phyloP scores from a whole-genome alignment of 345 rosid genomes.

The Salix suchowensis region DNA sequence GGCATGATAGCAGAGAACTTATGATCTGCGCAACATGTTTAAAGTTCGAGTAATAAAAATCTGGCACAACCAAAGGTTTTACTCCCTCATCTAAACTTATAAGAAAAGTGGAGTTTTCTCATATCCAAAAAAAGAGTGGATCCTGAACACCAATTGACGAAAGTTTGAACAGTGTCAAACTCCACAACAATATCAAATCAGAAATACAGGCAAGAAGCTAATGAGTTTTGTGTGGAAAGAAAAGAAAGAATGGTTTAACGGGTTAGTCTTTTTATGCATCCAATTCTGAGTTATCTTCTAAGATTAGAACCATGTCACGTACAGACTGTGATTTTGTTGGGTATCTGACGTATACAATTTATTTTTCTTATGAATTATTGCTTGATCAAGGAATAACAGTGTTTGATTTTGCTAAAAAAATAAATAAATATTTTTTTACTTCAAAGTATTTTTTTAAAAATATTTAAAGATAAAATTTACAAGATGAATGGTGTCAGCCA shows the following conservation, averaged over 20 bases:
- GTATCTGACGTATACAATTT: neutral
- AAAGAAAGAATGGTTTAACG: neutral
- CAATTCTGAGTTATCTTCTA: neutral
- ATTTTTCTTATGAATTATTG: neutral
- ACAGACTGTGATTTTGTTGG: neutral
- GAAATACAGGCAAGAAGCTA: neutral
- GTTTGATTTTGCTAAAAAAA: too few relatives aligned
- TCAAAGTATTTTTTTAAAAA: too few relatives aligned
- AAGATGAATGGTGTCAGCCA: conserved; percentile 80
- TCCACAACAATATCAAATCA: neutral
- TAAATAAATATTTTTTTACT: too few relatives aligned
- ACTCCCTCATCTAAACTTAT: too few relatives aligned
- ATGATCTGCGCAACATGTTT: too few relatives aligned
- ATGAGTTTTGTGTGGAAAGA: neutral
- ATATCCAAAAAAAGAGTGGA: neutral
- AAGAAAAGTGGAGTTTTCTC: too few relatives aligned
- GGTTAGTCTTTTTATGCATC: neutral
- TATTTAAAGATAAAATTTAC: conserved; percentile 28
- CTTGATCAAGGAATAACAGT: neutral
- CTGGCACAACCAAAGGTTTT: too few relatives aligned
- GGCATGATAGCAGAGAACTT: too few relatives aligned
- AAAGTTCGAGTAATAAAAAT: too few relatives aligned
- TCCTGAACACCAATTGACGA: neutral
- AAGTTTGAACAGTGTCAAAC: neutral
- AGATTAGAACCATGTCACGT: neutral